Conservation (phyloP, 2,329 filamentous ascomycete genomes). For the Graphilbum fragrans region DNA sequence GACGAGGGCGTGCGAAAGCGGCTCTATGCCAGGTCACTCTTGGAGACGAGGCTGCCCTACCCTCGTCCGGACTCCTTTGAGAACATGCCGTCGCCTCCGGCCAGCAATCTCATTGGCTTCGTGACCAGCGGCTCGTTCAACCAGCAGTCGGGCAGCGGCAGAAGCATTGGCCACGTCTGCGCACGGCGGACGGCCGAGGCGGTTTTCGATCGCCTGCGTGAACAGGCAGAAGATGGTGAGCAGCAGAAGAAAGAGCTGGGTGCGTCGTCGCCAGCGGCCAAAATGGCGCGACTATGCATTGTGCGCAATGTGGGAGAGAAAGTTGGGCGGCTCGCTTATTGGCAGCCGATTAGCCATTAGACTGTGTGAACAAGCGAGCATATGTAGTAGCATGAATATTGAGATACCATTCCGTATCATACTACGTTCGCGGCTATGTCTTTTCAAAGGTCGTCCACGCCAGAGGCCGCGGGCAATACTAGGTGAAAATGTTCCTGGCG, state of each 20-base stretch:
- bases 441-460: not conserved
- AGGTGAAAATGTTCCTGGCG: conserved; percentile 31
- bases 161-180: conserved; percentile 55
- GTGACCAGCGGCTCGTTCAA: conserved; percentile 80
- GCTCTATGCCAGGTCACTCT: conserved; percentile 34
- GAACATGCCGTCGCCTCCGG: conserved; percentile 59
- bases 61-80: conserved; percentile 19
- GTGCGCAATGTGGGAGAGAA: conserved; percentile 70
- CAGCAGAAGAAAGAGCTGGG: conserved; percentile 6
- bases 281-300: conserved; percentile 50
- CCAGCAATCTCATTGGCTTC: conserved; percentile 74
- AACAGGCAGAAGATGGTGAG: conserved; percentile 8
- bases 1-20: conserved; percentile 27
- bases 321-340: conserved; percentile 58
- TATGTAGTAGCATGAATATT: not conserved
- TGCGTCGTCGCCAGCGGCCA: conserved; percentile 2
- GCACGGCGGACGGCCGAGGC: conserved; percentile 42
- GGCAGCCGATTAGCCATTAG: conserved; percentile 1
- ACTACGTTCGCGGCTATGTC: too few relatives aligned
- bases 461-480: conserved; percentile 2
- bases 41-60: conserved; percentile 24
- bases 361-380: too few relatives aligned
- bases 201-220: conserved; percentile 13
- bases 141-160: conserved; percentile 61
- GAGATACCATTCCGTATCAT: too few relatives aligned